These are phyloP conservation scores for Phytophthora sojae DNA, from an alignment of 352 stramenopile genomes.

Conservation along the genomic window DNA sequence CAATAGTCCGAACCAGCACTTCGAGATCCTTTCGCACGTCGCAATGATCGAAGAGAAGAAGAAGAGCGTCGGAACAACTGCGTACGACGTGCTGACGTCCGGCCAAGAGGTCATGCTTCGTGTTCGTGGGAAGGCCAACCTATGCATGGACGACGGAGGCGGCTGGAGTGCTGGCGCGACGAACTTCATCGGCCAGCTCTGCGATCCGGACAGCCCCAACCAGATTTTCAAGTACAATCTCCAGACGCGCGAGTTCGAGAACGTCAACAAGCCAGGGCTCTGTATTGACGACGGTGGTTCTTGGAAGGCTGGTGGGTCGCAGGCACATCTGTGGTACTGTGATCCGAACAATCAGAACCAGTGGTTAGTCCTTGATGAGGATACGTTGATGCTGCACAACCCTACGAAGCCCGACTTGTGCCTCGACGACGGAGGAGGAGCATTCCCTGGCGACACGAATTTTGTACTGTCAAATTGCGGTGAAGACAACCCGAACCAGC, in stretches of 20 bases:
- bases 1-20: constrained; percentile 29
- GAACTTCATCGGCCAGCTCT: constrained; percentile 24
- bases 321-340: constrained; percentile 33
- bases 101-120: constrained; percentile 37
- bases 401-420: constrained; percentile 39
- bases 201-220: constrained; percentile 33
- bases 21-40: constrained; percentile 25
- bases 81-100: constrained; percentile 20
- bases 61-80: constrained; percentile 10
- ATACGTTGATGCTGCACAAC: constrained; percentile 36
- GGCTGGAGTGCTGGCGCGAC: constrained; percentile 24
- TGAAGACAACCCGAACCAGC: constrained; percentile 20
- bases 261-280: constrained; percentile 28
- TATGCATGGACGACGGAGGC: constrained; percentile 48
- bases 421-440: constrained; percentile 38
- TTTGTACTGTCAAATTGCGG: constrained; percentile 20
- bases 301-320: constrained; percentile 15
- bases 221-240: constrained; percentile 38
- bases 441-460: neutral
- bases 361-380: constrained; percentile 32
- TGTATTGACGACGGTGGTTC: constrained; percentile 33
- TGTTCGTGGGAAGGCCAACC: constrained; percentile 26
- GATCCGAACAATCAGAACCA: constrained; percentile 37
- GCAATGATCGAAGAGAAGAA: constrained; percentile 18
- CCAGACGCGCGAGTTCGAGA: constrained; percentile 25